Evolutionary conservation across 2,329 filamentous ascomycete genomes (phyloP).

Genomic region (Calonectria pseudoreteaudii): DNA sequence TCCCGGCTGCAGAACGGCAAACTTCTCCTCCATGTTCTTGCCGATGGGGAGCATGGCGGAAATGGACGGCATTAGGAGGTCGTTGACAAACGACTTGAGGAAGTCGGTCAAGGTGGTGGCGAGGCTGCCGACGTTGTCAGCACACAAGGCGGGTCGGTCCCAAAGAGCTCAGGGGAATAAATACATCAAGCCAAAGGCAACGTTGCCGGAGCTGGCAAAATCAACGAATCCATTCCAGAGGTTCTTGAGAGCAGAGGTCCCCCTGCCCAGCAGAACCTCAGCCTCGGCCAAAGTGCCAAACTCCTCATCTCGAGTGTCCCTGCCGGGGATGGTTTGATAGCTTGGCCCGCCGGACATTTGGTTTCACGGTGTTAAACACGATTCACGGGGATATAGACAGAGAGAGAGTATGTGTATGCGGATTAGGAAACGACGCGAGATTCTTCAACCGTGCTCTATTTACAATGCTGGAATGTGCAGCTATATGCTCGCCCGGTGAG

Average conservation of each 20-base stretch:
- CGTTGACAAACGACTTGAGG: slow-evolving; percentile 78
- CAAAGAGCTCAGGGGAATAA: slow-evolving; percentile 16
- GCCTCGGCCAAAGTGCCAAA: slow-evolving; percentile 50
- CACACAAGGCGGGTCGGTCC: too few species aligned
- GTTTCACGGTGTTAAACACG: neutral
- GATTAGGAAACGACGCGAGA: neutral
- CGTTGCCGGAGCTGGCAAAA: slow-evolving; percentile 80
- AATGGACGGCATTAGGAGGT: slow-evolving; percentile 76
- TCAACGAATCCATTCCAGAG: slow-evolving; percentile 75
- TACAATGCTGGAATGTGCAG: neutral
- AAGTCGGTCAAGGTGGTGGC: slow-evolving; percentile 78
- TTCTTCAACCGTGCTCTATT: neutral
- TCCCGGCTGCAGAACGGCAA: slow-evolving; percentile 72
- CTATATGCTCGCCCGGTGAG: neutral
- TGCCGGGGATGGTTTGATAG: slow-evolving; percentile 42
- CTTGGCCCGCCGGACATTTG: slow-evolving; percentile 9
- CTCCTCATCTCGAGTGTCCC: slow-evolving; percentile 44
- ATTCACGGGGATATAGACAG: neutral
- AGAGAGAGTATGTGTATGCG: too few species aligned
- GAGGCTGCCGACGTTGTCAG: slow-evolving; percentile 58
- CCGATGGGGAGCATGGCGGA: slow-evolving; percentile 77
- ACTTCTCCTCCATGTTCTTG: slow-evolving; percentile 80
- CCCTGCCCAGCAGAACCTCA: slow-evolving; percentile 57
- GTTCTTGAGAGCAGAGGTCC: slow-evolving; percentile 60
- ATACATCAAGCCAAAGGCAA: slow-evolving; percentile 81